phyloP scores from a whole-genome alignment of 257 asterid species.

The Hygrophila difformis region DNA sequence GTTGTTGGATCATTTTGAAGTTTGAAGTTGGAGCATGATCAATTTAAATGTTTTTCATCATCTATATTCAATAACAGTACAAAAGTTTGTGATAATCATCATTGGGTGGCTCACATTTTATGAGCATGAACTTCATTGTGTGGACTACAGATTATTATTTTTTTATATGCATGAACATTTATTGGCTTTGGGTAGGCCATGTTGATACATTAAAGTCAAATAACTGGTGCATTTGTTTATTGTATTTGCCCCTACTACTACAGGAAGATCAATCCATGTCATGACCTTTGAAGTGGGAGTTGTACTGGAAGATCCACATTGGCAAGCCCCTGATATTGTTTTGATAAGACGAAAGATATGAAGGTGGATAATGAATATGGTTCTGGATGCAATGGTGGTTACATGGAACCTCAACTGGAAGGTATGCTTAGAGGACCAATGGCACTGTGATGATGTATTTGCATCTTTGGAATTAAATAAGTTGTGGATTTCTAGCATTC shows the following conservation, averaged over 20 bases:
- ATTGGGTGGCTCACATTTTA: no score
- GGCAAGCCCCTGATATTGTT: slow-evolving; percentile 85
- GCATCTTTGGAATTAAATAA: not conserved
- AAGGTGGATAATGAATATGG: slow-evolving; percentile 9
- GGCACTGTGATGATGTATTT: slow-evolving; percentile 15
- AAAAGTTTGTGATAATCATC: no score
- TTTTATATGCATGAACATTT: no score
- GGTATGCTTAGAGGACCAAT: slow-evolving; percentile 20
- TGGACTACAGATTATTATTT: no score
- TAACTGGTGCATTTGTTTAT: no score
- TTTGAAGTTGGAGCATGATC: no score
- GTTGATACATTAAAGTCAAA: no score
- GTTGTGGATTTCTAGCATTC: slow-evolving; percentile 1
- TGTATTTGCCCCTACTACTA: not conserved
- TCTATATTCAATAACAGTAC: no score
- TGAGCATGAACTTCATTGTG: no score
- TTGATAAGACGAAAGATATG: slow-evolving; percentile 23
- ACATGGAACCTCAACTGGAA: slow-evolving; percentile 17
- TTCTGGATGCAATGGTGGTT: slow-evolving; percentile 11
- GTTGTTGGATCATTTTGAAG: no score
- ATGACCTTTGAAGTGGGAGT: slow-evolving; percentile 91
- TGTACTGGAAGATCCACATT: slow-evolving; percentile 59
- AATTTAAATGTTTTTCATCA: no score
- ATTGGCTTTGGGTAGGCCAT: no score
- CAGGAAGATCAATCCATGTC: slow-evolving; percentile 77